Evolutionary conservation across 1,284 basidiomycete species (phyloP).

Genomic region (Inonotus hispidus): DNA sequence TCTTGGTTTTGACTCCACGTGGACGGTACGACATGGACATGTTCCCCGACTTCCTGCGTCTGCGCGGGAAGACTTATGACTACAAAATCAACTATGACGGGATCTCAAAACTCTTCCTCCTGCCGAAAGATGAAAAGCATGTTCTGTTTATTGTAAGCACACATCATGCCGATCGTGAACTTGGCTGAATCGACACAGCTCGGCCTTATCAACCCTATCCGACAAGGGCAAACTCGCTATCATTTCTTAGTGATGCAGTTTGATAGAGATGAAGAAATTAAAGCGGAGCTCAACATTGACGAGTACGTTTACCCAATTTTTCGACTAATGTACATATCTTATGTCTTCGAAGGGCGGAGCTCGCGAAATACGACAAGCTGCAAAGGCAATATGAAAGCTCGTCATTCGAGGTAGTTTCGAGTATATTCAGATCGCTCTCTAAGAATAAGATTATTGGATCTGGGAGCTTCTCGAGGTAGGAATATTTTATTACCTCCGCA

Average conservation of each 20-base stretch:
- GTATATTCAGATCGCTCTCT: conserved; percentile 88
- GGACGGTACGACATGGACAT: conserved; percentile 98
- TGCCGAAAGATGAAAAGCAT: conserved; percentile 97
- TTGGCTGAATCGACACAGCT: background rate
- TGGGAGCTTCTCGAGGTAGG: conserved; percentile 78
- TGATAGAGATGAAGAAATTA: conserved; percentile 94
- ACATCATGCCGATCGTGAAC: conserved; percentile 4
- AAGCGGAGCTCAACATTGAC: conserved; percentile 89
- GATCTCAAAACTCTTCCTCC: conserved; percentile 86
- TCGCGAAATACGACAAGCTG: conserved; percentile 74
- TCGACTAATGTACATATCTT: background rate
- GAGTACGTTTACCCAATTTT: conserved; percentile 55
- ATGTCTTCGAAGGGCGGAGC: conserved; percentile 50
- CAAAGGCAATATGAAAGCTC: conserved; percentile 92
- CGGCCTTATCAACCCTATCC: conserved; percentile 86
- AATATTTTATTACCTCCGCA: conserved; percentile 13
- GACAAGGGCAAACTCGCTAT: conserved; percentile 97
- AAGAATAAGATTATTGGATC: conserved; percentile 88
- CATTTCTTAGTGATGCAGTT: conserved; percentile 99
- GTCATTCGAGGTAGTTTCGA: conserved; percentile 93
- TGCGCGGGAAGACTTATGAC: conserved; percentile 98
- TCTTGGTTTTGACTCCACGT: conserved; percentile 94
- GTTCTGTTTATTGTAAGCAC: conserved; percentile 84
- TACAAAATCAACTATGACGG: conserved; percentile 95
- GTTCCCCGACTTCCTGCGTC: conserved; percentile 89